Percentiles rank a stretch among this genome's conserved stretches.
Conservation (phyloP, 345 rosid species). For the Triadica sebifera region DNA sequence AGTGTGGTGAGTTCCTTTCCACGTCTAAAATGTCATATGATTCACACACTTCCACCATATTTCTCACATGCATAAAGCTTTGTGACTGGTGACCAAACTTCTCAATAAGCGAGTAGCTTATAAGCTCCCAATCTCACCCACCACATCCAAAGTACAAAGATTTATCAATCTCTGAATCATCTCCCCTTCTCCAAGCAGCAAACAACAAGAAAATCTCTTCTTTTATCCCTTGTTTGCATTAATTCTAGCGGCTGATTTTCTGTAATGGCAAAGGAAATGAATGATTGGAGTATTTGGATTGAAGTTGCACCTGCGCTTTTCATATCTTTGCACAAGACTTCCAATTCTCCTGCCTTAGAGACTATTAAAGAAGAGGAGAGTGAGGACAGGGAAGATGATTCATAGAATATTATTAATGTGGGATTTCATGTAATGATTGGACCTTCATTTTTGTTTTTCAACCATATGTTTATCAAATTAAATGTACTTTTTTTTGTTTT, state of each 20-base stretch:
- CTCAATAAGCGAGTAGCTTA: neutral
- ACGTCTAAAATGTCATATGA: neutral
- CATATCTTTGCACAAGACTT: conserved; percentile 25
- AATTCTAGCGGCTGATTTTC: neutral
- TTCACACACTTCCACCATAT: neutral
- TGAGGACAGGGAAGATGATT: conserved; percentile 24
- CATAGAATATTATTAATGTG: neutral
- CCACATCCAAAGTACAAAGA: neutral
- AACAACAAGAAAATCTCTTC: neutral
- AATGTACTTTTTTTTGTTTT: no score
- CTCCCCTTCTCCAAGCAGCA: neutral
- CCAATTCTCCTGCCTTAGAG: conserved; percentile 34
- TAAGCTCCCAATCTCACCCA: neutral
- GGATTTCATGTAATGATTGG: no score
- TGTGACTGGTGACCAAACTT: neutral
- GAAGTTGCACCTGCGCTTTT: conserved; percentile 44
- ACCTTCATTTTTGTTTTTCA: no score
- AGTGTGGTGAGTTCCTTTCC: neutral
- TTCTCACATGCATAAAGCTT: neutral
- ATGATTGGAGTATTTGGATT: conserved; percentile 29
- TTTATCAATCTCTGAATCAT: neutral
- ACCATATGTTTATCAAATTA: no score
- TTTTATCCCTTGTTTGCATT: neutral
- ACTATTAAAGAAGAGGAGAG: conserved; percentile 48
- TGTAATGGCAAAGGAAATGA: conserved; percentile 28